These are phyloP conservation scores for Actinomortierella wolfii DNA, from an alignment of 371 early-diverging fungal genomes.

Conservation along the genomic window DNA sequence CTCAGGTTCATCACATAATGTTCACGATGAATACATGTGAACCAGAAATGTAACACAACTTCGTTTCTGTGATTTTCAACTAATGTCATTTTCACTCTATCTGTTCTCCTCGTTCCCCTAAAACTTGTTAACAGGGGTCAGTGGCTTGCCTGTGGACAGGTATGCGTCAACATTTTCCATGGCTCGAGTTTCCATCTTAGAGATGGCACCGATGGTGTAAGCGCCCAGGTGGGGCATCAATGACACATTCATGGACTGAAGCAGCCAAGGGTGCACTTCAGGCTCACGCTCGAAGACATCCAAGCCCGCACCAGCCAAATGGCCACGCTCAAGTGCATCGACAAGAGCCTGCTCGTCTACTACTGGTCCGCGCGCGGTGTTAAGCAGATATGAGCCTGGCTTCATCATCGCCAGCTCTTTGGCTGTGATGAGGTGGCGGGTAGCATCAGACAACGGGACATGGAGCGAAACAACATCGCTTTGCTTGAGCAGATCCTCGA, in stretches of 20 bases:
- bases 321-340: conserved; percentile 57
- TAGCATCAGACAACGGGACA: conserved; percentile 56
- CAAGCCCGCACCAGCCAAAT: conserved; percentile 58
- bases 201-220: conserved; percentile 37
- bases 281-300: conserved; percentile 63
- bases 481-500: conserved; percentile 47
- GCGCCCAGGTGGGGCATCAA: conserved; percentile 45
- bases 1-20: too few relatives aligned
- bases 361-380: conserved; percentile 67
- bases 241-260: conserved; percentile 41
- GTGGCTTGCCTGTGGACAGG: conserved; percentile 15
- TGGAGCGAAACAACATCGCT: conserved; percentile 65
- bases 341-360: conserved; percentile 60
- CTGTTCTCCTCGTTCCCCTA: too few relatives aligned
- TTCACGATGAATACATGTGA: too few relatives aligned
- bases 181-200: conserved; percentile 35
- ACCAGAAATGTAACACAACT: too few relatives aligned
- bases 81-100: too few relatives aligned
- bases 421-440: conserved; percentile 54
- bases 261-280: conserved; percentile 30
- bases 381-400: conserved; percentile 56
- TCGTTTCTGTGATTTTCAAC: too few relatives aligned
- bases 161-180: conserved; percentile 38
- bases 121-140: conserved; percentile 37
- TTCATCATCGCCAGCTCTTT: conserved; percentile 59